Evolutionary conservation across 805 yeast species (phyloP), one percentile per base, ranked within the genome.

Genomic region (Candida schatavii): DNA sequence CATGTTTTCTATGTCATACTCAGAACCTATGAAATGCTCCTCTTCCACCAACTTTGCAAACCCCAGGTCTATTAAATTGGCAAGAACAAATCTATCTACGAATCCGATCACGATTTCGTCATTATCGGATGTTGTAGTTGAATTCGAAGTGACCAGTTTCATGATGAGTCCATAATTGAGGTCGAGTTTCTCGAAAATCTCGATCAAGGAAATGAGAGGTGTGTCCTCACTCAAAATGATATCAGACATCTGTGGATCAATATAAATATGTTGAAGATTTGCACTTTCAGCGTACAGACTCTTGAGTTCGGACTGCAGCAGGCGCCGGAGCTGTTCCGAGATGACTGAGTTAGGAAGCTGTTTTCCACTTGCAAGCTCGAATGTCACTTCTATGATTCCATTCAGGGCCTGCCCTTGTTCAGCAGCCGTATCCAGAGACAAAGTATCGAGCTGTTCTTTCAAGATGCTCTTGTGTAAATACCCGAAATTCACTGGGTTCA

Each of bases 101-200:
- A 67, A 68, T 11, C 75, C 75, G 11, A 55, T 42, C 56, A 66
- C 56, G 2, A 40, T 10, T 17, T 43, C 45, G 13, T 35, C 37
- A 21, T 49, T 39, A 9, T 47, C 44, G 7, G 14, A 27, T n/a
- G 14, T 10, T 13, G 10, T n/a, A 4, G 14, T 25, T 15, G 3
- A 17, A 17, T 19, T 13, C 15, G 13, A 6, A 21, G 14, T 22
- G 31, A 37, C 43, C 26, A 49, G 45, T 35, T 47, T 57, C 43
- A 51, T 46, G 11, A 70, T 53, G 1, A 66, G 54, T 13, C 65
- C 51, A 43, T 64, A 60, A 52, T 70, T 70, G 48, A 68, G 43
- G 37, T 62, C 59, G 34, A 70, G 50, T 35, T 67, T 62, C 42
- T 70, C 74, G 45, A 69, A 69, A 11, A 57, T 49, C 43, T 69